Base-by-base conservation (phyloP, 1,139 yeast genomes). In the Debaryomyces robertsiae region DNA sequence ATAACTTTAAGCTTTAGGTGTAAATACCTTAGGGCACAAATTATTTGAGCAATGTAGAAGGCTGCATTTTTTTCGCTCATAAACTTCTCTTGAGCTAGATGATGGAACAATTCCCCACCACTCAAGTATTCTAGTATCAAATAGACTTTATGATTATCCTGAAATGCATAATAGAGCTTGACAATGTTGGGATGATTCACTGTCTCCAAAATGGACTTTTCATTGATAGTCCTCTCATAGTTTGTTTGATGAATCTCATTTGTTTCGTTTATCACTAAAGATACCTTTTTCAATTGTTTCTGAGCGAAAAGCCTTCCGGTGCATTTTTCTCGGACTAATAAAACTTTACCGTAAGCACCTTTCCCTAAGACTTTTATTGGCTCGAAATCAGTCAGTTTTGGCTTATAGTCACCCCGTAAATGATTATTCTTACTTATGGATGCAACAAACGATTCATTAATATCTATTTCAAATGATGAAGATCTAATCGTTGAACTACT, bases 51-150 rank as follows among this genome's bases (percentile, higher is more conserved):
- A 7, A 88, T 79, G 56, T 91, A 91, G 57, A 82, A 84, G 2
- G 94, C 77, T 0, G 95, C 87, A 36, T 82, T 80, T 38, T 80
- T 80, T 58, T 91, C 98, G 36, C 84, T 82, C 51, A 79, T 54
- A 46, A 67, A 71, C 32, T 59, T 60, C 42, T 69, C 70, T 46
- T 72, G 72, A 0, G 79, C 75, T 52, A 91, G 69, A 63, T 91
- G 96, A 48, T 82, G 89, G 58, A 91, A 91, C 36, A 91, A 65
- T 61, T 91, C 98, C 10, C 98, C 98, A 7, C 98, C 98, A 42
- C 91, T 95, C 19, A 93, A 81, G 56, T 87, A 91, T 58, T 91
- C 96, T 44, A 91, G 66, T 18, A 90, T 77, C 41, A 91, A 62
- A 57, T 91, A 91, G 27, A 91, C 77, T 58, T 87, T 89, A 42